Conservation (phyloP, 768 basidiomycete species). For the Lactarius trivialis region DNA sequence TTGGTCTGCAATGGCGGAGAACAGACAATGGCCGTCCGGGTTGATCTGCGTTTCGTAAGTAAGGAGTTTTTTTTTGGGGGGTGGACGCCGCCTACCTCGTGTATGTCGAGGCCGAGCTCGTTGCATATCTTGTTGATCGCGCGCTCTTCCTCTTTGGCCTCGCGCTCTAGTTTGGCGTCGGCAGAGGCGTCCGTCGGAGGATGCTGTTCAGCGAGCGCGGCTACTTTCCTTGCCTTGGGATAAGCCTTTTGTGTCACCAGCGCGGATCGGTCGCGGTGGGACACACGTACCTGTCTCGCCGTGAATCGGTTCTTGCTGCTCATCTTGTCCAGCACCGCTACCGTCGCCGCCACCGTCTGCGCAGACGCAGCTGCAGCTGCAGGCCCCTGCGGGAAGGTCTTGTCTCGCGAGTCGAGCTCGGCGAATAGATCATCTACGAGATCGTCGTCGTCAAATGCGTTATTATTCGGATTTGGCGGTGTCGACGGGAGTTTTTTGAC, state of each 20-base stretch:
- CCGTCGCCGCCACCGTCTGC: neutral
- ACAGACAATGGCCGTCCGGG: constrained; percentile 95
- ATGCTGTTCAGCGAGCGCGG: constrained; percentile 49
- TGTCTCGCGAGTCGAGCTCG: constrained; percentile 63
- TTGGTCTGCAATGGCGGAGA: constrained; percentile 91
- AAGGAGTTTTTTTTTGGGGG: no score
- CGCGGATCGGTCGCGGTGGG: neutral
- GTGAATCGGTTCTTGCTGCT: constrained; percentile 58
- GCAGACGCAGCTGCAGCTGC: constrained; percentile 38
- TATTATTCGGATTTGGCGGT: constrained; percentile 19
- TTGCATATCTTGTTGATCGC: constrained; percentile 61
- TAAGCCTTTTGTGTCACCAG: constrained; percentile 11
- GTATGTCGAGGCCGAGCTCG: constrained; percentile 54
- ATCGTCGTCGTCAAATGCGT: constrained; percentile 40
- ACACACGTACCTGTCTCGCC: constrained; percentile 58
- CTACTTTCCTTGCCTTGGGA: constrained; percentile 64
- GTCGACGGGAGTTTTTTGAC: constrained; percentile 38
- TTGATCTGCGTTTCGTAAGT: constrained; percentile 52
- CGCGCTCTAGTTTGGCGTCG: constrained; percentile 53
- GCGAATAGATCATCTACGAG: constrained; percentile 71
- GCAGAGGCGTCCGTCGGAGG: constrained; percentile 48
- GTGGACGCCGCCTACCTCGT: constrained; percentile 42
- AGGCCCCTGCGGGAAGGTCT: constrained; percentile 35
- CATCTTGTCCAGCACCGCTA: constrained; percentile 33
- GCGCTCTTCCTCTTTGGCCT: constrained; percentile 61